phyloP scores from a whole-genome alignment of 108 stramenopile genomes.

The Conticribra weissflogii region DNA sequence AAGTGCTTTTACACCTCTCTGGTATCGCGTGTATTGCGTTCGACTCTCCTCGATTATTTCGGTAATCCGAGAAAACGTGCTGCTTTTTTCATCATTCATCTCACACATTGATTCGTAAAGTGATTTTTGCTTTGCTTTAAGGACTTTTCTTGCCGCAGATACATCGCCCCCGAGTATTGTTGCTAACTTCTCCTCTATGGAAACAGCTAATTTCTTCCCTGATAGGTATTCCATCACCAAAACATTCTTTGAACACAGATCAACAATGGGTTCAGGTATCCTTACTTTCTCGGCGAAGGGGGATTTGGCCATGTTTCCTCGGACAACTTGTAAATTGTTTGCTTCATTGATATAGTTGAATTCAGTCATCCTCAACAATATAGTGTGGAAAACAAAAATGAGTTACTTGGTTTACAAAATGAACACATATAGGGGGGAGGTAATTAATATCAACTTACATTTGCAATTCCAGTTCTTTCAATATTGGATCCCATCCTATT shows the following conservation, averaged over 20 bases:
- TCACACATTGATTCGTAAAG: conserved; percentile 47
- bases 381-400: too few relatives aligned
- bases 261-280: conserved; percentile 55
- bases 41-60: conserved; percentile 25
- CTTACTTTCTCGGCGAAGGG: conserved; percentile 48
- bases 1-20: conserved; percentile 19
- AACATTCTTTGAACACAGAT: conserved; percentile 62
- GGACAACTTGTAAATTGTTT: conserved; percentile 44
- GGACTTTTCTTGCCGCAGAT: conserved; percentile 40
- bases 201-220: conserved; percentile 59
- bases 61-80: conserved; percentile 21
- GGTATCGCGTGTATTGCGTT: background rate
- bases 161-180: conserved; percentile 48
- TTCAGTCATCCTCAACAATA: too few relatives aligned
- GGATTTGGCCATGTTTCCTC: conserved; percentile 52
- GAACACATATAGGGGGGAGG: too few relatives aligned
- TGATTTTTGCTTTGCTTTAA: conserved; percentile 52
- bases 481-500: conserved; percentile 62
- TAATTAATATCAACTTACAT: conserved; percentile 81
- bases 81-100: conserved; percentile 1
- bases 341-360: conserved; percentile 76
- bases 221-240: conserved; percentile 75
- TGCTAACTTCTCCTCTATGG: conserved; percentile 58
- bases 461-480: conserved; percentile 65
- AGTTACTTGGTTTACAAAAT: too few relatives aligned